Evolutionary conservation across 371 early-diverging fungal species (phyloP), one percentile per base, ranked within the genome.

Genomic region (Mortierella sp.): DNA sequence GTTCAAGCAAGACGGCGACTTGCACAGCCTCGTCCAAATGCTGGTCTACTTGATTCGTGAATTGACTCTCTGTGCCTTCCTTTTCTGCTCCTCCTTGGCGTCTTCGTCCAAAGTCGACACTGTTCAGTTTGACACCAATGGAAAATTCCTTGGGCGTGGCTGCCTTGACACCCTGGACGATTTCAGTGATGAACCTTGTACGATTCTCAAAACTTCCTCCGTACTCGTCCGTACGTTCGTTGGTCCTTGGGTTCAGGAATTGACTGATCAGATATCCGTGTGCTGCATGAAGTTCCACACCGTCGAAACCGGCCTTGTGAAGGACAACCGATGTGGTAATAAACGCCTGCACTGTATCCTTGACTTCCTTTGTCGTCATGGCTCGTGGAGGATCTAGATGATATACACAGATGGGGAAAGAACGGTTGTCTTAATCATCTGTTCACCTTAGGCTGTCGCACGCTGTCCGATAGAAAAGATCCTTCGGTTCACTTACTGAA

Each of bases 281-380:
- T 0, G 88, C 90, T 56, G 76, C 83, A 71, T 93, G 93, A 24
- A 93, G 80, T 58, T 91, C 89, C 6, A 92, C 73, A 31, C 84
- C 89, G 53, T 92, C 89, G 64, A 92, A 91, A 1, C 86, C 90
- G 12, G 84, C 83, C 21, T 52, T 52, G 52, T 42, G 61, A 53
- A 19, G 79, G 55, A 42, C 84, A 69, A 42, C 41, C 28, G 84
- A 84, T 7, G 88, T 85, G 9, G 61, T 55, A 10, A 45, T 81
- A 68, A 82, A 90, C 7, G 69, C 78, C 8, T 63, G n/a, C 14
- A 84, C 64, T 3, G 82, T 13, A 2, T 53, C 61, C 21, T 67
- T 23, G 54, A 90, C 87, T n/a, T 87, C 87, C 12, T 63, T 54
- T 9, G 46, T 55, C 3, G 79, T 58, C 12, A 85, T 24, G 0